A percentile compares a stretch with the other conserved stretches of the same genome.
These are phyloP conservation scores for Chlamydomonas urium DNA, from an alignment of 139 green algal genomes.

Conservation along the genomic window DNA sequence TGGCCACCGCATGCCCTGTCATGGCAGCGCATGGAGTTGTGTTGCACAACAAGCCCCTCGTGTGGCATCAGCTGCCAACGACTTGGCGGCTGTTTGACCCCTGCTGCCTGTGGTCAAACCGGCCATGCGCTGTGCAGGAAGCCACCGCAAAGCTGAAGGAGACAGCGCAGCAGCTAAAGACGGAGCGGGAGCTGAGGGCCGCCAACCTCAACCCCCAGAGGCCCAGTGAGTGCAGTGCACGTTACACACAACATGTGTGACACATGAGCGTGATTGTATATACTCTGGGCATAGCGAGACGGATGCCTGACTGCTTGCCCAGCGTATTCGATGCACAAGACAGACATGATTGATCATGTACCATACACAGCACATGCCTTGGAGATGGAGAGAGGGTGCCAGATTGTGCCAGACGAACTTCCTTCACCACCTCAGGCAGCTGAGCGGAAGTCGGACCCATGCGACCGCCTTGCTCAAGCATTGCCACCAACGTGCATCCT, in stretches of 20 bases:
- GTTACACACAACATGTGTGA: not conserved
- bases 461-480: too few relatives aligned
- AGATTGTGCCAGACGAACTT: not conserved
- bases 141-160: too few relatives aligned
- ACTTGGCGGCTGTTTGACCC: too few relatives aligned
- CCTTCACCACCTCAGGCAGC: too few relatives aligned
- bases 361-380: not conserved
- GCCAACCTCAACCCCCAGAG: conserved; percentile 29
- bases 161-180: conserved; percentile 23
- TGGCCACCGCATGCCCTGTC: too few relatives aligned
- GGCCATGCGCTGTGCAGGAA: too few relatives aligned
- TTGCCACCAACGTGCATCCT: not conserved
- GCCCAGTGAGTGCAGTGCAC: conserved; percentile 20
- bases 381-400: not conserved
- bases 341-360: not conserved
- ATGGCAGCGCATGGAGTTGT: too few relatives aligned
- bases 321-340: not conserved
- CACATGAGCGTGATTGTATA: not conserved
- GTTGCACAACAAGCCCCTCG: too few relatives aligned
- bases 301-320: not conserved
- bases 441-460: not conserved
- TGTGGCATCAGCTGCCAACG: too few relatives aligned
- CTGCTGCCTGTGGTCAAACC: too few relatives aligned
- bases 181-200: conserved; percentile 18
- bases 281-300: not conserved